Evolutionary conservation across 202 grass and related monocot genomes (phyloP), one percentile per base, ranked within the genome.

Genomic region (Bolboschoenoplectus hybrid): DNA sequence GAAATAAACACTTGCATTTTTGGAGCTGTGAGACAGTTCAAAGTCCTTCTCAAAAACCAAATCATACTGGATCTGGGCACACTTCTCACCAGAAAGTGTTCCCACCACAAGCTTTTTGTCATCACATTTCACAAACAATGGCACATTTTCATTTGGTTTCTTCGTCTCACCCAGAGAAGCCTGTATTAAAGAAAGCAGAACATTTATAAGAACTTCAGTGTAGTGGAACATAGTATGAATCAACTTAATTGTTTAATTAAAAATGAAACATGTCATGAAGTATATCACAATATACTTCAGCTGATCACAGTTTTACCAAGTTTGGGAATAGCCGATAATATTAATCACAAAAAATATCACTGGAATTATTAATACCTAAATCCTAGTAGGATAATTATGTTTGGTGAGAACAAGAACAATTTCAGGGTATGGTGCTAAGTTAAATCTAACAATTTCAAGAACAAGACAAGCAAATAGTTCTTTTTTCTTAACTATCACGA

Each of bases 21-120:
- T 93, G 20, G 93, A 95, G 81, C 43, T 90, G 84, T 97, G 89
- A 10, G 91, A 95, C 57, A 97, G 61, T 87, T 91, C 89, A 86
- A 97, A 91, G 44, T 88, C 49, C 61, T 92, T 87, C 35, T 95
- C 87, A 84, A 97, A 88, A 19, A 92, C 52, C 55, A 97, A 57
- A 92, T 93, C 91, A 75, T 88, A 89, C 12, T 3, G 6, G 73
- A 97, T 87, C 14, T 97, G 91, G 85, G 91, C 82, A 72, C 80
- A 89, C 72, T 87, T 93, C 41, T 93, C 90, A 34, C 71, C 63
- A 11, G 88, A 92, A 1, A 97, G 90, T 62, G 89, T 95, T 82
- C 93, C 95, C 53, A 97, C 20, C 49, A 92, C 85, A 14, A 89
- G 2, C 78, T 95, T 95, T 43, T 93, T 68, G 69, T 87, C 85